Conservation (phyloP, 1,139 yeast species). For the Taphrina deformans region DNA sequence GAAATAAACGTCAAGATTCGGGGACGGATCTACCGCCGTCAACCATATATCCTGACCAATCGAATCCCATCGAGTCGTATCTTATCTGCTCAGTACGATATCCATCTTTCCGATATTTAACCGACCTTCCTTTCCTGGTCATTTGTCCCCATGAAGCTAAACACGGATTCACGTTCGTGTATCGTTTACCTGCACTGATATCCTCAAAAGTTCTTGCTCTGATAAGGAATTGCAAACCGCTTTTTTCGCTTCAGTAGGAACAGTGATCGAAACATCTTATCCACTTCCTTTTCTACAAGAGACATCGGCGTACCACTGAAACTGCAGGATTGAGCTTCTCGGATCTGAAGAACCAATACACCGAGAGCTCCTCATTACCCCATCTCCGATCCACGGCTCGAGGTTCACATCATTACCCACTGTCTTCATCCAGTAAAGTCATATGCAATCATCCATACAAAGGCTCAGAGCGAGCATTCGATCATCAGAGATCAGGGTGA, state of each 20-base stretch:
- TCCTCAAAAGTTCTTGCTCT: too few relatives aligned
- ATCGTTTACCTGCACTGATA: too few relatives aligned
- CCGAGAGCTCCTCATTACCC: slow-evolving; percentile 7
- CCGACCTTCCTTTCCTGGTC: not conserved
- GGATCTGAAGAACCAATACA: too few relatives aligned
- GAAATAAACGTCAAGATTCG: not conserved
- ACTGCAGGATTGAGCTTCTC: too few relatives aligned
- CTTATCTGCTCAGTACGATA: not conserved
- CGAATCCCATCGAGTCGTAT: not conserved
- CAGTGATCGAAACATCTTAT: too few relatives aligned
- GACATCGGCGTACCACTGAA: too few relatives aligned
- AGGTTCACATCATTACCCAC: not conserved
- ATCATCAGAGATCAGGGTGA: not conserved
- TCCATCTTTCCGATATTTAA: not conserved
- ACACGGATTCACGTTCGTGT: too few relatives aligned
- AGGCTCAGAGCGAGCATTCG: not conserved
- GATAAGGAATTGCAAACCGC: too few relatives aligned
- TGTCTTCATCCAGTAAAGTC: not conserved
- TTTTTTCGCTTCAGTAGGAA: too few relatives aligned
- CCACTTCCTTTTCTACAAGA: too few relatives aligned
- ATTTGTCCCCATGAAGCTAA: too few relatives aligned
- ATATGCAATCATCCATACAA: slow-evolving; percentile 4
- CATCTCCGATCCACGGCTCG: not conserved
- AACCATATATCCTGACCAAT: not conserved
- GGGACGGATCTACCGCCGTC: not conserved